These are phyloP conservation scores for Ganoderma sp. DNA, from an alignment of 1,284 basidiomycete genomes.

Conservation along the genomic window DNA sequence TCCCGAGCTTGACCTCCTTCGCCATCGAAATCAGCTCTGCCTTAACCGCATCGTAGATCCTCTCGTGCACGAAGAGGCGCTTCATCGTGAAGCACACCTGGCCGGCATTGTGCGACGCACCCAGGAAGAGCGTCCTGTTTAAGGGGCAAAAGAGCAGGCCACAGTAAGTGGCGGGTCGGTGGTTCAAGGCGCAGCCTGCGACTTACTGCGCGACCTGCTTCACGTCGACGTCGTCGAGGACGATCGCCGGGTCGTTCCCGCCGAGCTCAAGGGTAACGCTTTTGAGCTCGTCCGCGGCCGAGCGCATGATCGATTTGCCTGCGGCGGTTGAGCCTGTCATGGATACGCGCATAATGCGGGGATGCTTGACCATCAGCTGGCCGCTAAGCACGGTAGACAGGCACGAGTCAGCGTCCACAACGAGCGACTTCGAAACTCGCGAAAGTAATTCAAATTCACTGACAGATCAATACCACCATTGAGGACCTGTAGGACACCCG, in stretches of 20 bases:
- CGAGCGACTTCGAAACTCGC: neutral
- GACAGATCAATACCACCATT: slow-evolving; percentile 28
- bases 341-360: slow-evolving; percentile 26
- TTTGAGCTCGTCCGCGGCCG: slow-evolving; percentile 24
- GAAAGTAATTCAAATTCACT: neutral
- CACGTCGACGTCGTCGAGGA: slow-evolving; percentile 26
- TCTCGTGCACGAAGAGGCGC: slow-evolving; percentile 26
- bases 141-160: too few relatives aligned
- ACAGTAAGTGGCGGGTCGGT: neutral
- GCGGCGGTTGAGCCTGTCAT: slow-evolving; percentile 26
- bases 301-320: slow-evolving; percentile 27
- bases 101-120: slow-evolving; percentile 20
- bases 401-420: neutral
- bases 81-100: slow-evolving; percentile 30
- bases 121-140: slow-evolving; percentile 13
- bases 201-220: slow-evolving; percentile 25
- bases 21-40: slow-evolving; percentile 26
- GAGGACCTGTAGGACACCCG: slow-evolving; percentile 28
- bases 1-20: slow-evolving; percentile 18
- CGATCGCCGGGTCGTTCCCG: slow-evolving; percentile 31
- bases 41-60: slow-evolving; percentile 26
- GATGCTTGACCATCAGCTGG: slow-evolving; percentile 26
- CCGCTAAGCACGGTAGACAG: slow-evolving; percentile 27
- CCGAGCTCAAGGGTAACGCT: slow-evolving; percentile 31
- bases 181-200: neutral